phyloP scores from a whole-genome alignment of 2,329 filamentous ascomycete genomes.

The Hymenoscyphus occultus region DNA sequence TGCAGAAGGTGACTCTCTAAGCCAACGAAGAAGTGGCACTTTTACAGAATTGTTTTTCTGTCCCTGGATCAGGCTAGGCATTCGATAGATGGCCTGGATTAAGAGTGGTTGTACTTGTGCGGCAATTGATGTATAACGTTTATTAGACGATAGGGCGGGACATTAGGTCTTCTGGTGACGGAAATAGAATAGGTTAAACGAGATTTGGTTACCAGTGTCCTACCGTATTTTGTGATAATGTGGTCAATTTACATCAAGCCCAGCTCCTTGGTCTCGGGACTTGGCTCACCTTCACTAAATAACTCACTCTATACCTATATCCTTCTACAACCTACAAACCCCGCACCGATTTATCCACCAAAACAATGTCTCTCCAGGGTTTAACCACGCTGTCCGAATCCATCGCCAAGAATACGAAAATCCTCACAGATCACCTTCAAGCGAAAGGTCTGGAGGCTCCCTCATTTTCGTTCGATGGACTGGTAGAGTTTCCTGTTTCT shows the following conservation, averaged over 20 bases:
- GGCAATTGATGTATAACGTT: not conserved
- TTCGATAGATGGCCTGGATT: not conserved
- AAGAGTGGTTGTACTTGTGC: not conserved
- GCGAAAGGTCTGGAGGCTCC: conserved; percentile 7
- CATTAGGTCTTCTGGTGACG: too few species aligned
- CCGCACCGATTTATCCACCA: not conserved
- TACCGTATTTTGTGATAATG: too few species aligned
- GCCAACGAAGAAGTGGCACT: not conserved
- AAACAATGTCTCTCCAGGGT: not conserved
- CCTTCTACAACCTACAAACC: not conserved
- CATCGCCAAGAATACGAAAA: conserved; percentile 5
- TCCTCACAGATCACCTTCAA: conserved; percentile 2
- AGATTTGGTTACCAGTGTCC: too few species aligned
- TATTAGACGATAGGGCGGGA: too few species aligned
- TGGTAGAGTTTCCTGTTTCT: conserved; percentile 3
- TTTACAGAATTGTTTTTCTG: not conserved
- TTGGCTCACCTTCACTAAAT: too few species aligned
- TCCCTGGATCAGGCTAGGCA: not conserved
- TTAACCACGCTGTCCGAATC: not conserved
- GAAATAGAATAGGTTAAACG: too few species aligned
- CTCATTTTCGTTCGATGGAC: conserved; percentile 4
- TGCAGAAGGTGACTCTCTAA: not conserved
- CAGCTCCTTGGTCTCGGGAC: too few species aligned
- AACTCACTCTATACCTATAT: too few species aligned
- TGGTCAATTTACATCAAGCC: too few species aligned